These are phyloP conservation scores for Trichoderma arundinaceum DNA, from an alignment of 2,329 filamentous ascomycete genomes.

Conservation along the genomic window DNA sequence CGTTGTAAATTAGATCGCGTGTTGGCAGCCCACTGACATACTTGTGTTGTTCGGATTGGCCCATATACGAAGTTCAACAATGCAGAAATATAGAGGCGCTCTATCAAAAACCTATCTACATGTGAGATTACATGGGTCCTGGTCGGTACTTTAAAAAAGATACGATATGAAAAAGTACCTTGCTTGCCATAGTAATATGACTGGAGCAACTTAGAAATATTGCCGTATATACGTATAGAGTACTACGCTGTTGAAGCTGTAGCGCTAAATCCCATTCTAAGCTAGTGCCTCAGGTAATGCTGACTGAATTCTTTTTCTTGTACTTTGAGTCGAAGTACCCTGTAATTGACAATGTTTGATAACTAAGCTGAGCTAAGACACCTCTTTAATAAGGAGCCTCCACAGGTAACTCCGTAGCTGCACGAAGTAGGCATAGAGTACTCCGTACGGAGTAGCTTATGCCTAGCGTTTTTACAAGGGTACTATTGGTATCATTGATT, in stretches of 20 bases:
- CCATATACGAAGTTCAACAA: neutral
- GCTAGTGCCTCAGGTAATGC: slow-evolving; percentile 7
- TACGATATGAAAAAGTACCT: neutral
- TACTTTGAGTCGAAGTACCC: neutral
- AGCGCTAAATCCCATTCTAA: neutral
- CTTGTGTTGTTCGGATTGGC: slow-evolving; percentile 10
- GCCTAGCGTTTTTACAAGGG: no score
- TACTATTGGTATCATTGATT: neutral
- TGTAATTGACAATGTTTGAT: neutral
- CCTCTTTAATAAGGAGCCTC: neutral
- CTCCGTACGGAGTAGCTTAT: no score
- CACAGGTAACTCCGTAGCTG: slow-evolving; percentile 10
- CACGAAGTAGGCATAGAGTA: neutral
- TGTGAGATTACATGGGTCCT: neutral
- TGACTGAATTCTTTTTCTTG: neutral
- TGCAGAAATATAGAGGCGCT: neutral
- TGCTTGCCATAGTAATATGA: neutral
- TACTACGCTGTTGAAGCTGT: neutral
- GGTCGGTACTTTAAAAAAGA: neutral
- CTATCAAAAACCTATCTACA: neutral
- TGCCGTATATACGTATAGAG: neutral
- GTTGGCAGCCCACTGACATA: neutral
- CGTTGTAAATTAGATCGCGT: neutral
- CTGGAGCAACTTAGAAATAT: neutral
- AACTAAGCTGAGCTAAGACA: slow-evolving; percentile 11